Conservation (phyloP, 2,329 filamentous ascomycete genomes). For the Chalara sp. region DNA sequence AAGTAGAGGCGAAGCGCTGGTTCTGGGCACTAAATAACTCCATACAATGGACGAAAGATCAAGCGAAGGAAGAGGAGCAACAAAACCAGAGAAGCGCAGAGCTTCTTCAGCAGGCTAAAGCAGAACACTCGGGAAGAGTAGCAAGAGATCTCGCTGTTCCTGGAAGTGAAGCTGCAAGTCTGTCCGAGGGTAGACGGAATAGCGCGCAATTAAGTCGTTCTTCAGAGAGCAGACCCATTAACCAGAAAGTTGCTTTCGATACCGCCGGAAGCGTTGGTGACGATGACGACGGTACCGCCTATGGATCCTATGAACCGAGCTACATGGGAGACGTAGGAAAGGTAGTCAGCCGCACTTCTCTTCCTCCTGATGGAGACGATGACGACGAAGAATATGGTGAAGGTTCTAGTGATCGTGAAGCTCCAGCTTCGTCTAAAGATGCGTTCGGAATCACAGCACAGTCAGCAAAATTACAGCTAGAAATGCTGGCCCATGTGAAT, state of each 20-base stretch:
- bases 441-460: conserved; percentile 96
- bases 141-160: conserved; percentile 16
- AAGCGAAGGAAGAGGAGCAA: conserved; percentile 82
- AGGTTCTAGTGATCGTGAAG: conserved; percentile 72
- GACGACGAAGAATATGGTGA: conserved; percentile 74
- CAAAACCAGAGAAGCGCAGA: conserved; percentile 70
- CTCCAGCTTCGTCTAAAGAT: conserved; percentile 68
- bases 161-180: conserved; percentile 16
- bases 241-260: conserved; percentile 24
- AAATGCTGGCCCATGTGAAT: conserved; percentile 81
- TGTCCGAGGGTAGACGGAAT: conserved; percentile 36
- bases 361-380: conserved; percentile 40
- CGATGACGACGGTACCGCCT: conserved; percentile 41
- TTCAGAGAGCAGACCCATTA: conserved; percentile 18
- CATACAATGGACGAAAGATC: conserved; percentile 97
- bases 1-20: conserved; percentile 97
- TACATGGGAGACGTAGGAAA: conserved; percentile 32
- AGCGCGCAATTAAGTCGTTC: conserved; percentile 31
- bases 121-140: conserved; percentile 53
- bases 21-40: conserved; percentile 99
- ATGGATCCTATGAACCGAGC: conserved; percentile 51
- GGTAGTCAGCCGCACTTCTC: conserved; percentile 17
- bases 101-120: conserved; percentile 70
- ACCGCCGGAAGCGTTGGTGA: conserved; percentile 36
- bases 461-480: conserved; percentile 86